Evolutionary conservation across 495 filamentous ascomycete genomes (phyloP).

Genomic region (Trichoderma erinaceum): DNA sequence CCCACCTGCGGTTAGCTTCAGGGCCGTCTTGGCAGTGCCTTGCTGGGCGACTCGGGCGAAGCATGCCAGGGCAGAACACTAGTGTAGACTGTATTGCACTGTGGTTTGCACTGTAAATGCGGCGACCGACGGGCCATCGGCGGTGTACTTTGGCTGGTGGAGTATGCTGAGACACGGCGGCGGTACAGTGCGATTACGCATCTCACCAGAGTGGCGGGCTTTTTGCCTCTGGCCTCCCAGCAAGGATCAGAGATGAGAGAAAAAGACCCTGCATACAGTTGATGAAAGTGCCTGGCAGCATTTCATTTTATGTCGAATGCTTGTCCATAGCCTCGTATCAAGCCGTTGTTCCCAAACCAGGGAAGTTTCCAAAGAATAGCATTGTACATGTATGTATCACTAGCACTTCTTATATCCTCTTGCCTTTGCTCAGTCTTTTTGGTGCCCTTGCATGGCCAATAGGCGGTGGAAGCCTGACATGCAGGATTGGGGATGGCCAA

Average conservation of each 20-base stretch:
- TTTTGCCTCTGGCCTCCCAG: background rate
- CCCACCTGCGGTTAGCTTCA: background rate
- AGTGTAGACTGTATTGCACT: background rate
- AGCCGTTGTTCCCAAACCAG: too few relatives aligned
- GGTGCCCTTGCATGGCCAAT: too few relatives aligned
- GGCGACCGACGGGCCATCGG: slow-evolving; percentile 7
- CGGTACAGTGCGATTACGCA: background rate
- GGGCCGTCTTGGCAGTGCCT: background rate
- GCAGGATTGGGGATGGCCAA: too few relatives aligned
- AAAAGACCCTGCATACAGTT: background rate
- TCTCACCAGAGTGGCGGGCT: background rate
- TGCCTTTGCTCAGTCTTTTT: too few relatives aligned
- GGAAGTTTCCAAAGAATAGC: too few relatives aligned
- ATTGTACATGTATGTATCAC: too few relatives aligned
- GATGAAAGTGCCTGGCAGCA: too few relatives aligned
- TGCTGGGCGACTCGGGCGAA: background rate
- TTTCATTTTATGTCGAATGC: too few relatives aligned
- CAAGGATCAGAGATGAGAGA: background rate
- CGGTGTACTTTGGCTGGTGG: background rate
- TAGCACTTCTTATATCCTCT: too few relatives aligned
- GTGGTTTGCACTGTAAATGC: background rate
- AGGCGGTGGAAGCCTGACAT: too few relatives aligned
- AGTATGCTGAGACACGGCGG: background rate
- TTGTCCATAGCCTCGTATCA: too few relatives aligned
- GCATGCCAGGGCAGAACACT: background rate